Conservation (phyloP, 2,329 filamentous ascomycete species). For the Colletotrichum sp. region DNA sequence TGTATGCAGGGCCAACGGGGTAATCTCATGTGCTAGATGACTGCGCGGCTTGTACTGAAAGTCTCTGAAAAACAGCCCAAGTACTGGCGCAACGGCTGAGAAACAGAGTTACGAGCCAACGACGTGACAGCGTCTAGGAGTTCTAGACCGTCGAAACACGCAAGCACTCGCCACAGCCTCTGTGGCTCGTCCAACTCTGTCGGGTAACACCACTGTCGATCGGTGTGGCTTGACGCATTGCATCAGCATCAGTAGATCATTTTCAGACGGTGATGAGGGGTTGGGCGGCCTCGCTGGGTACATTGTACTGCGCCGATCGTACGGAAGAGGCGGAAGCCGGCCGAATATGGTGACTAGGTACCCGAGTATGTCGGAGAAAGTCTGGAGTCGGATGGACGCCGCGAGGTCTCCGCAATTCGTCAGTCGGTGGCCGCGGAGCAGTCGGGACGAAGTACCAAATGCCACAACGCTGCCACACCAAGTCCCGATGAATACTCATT, state of each 20-base stretch:
- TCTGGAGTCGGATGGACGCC: neutral
- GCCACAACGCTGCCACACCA: neutral
- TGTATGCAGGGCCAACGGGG: neutral
- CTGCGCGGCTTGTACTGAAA: neutral
- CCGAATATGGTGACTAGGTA: neutral
- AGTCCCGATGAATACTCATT: neutral
- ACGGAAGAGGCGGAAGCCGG: slow-evolving; percentile 2
- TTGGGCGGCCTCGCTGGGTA: slow-evolving; percentile 7
- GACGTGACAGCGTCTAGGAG: neutral
- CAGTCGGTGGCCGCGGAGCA: neutral
- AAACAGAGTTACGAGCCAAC: neutral
- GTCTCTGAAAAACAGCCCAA: neutral
- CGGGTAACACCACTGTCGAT: neutral
- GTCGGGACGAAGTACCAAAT: neutral
- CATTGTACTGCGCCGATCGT: slow-evolving; percentile 1
- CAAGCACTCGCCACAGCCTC: slow-evolving; percentile 20
- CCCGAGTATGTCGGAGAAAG: neutral
- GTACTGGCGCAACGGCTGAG: neutral
- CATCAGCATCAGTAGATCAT: neutral
- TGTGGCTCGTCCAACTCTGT: neutral
- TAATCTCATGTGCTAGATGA: neutral
- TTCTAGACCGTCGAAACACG: slow-evolving; percentile 10
- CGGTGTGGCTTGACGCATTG: slow-evolving; percentile 13
- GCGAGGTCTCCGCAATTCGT: neutral
- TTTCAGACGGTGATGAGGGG: neutral